Evolutionary conservation across 805 yeast species (phyloP).

Genomic region (Jamesozyma lodderae): DNA sequence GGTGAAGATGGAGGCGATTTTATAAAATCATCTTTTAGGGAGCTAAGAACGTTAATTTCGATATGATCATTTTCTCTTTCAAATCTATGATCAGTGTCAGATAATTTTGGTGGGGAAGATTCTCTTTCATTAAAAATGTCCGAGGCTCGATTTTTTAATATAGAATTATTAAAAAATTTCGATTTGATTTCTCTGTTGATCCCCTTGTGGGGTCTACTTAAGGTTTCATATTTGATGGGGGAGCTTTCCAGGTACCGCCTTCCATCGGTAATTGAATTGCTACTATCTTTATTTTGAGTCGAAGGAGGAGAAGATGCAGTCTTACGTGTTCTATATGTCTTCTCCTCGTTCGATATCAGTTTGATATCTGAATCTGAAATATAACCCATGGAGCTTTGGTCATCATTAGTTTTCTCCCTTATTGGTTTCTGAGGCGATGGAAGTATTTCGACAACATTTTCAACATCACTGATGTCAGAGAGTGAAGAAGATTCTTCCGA

Average conservation of each 20-base stretch:
- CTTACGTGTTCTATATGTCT: background rate
- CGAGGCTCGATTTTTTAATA: constrained; percentile 3
- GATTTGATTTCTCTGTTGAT: constrained; percentile 3
- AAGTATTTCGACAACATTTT: background rate
- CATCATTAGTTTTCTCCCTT: background rate
- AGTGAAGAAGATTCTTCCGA: background rate
- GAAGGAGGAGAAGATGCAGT: constrained; percentile 1
- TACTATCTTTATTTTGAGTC: background rate
- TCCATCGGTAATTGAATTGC: too few species aligned
- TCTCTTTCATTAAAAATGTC: background rate
- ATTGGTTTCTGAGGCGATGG: background rate
- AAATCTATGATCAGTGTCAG: constrained; percentile 1
- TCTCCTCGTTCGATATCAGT: background rate
- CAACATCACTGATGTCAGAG: background rate
- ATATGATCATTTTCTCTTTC: background rate
- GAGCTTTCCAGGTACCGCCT: constrained; percentile 13
- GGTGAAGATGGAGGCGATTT: constrained; percentile 2
- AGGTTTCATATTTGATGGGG: constrained; percentile 4
- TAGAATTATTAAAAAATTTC: constrained; percentile 10
- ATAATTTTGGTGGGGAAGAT: background rate
- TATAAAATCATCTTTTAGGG: too few species aligned
- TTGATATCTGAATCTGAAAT: too few species aligned
- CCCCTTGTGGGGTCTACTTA: background rate
- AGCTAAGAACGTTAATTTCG: too few species aligned
- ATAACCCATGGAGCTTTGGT: too few species aligned